Percentiles rank a stretch among this genome's conserved stretches.
These are phyloP conservation scores for Sporisorium graminicola DNA, from an alignment of 1,284 basidiomycete genomes.

Conservation along the genomic window DNA sequence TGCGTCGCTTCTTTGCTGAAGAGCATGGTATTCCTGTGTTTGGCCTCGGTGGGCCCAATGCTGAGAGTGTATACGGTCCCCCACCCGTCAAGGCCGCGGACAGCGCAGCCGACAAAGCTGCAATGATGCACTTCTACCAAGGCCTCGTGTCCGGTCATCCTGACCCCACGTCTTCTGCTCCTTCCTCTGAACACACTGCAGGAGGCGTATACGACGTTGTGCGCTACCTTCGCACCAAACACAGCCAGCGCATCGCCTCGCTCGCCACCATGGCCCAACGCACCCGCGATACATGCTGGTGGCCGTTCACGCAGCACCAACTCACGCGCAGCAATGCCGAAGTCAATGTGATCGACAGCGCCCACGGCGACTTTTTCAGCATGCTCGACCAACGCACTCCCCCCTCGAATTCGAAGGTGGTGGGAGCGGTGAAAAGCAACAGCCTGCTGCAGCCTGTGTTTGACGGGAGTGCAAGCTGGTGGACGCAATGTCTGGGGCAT, in stretches of 20 bases:
- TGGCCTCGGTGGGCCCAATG: slow-evolving; percentile 53
- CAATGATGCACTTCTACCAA: slow-evolving; percentile 80
- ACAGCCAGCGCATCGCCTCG: slow-evolving; percentile 77
- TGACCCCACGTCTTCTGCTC: neutral
- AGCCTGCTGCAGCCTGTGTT: slow-evolving; percentile 78
- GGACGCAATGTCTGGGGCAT: slow-evolving; percentile 95
- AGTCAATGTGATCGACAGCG: slow-evolving; percentile 83
- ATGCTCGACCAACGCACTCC: slow-evolving; percentile 61
- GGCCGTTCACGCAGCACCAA: slow-evolving; percentile 95
- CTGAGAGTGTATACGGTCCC: slow-evolving; percentile 37
- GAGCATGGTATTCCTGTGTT: slow-evolving; percentile 74
- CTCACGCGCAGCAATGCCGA: slow-evolving; percentile 51
- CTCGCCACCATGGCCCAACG: slow-evolving; percentile 83
- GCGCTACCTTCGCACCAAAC: slow-evolving; percentile 77
- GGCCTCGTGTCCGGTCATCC: slow-evolving; percentile 64
- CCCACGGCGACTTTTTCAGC: slow-evolving; percentile 83
- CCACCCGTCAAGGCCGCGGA: slow-evolving; percentile 72
- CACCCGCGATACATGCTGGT: slow-evolving; percentile 87
- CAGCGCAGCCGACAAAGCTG: slow-evolving; percentile 73
- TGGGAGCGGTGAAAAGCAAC: slow-evolving; percentile 8
- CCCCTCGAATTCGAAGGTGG: neutral
- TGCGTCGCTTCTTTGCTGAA: slow-evolving; percentile 80
- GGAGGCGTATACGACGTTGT: slow-evolving; percentile 74
- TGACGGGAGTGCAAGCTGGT: slow-evolving; percentile 96
- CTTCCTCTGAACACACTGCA: slow-evolving; percentile 10